These are phyloP conservation scores for Eucalyptus decipiens DNA, from an alignment of 345 rosid species.

Conservation along the genomic window DNA sequence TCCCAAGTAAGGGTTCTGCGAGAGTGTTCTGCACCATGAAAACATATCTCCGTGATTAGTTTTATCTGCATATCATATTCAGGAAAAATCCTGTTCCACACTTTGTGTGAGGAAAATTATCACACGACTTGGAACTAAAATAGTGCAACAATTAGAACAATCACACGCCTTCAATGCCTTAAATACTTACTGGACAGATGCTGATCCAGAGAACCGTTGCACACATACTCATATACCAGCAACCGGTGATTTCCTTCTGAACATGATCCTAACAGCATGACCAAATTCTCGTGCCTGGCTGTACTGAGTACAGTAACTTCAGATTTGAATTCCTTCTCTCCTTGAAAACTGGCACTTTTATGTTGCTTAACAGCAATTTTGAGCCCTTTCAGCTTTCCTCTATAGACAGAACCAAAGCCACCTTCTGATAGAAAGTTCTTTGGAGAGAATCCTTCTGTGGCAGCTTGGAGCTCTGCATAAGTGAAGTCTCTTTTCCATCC, in stretches of 20 bases:
- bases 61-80: not conserved
- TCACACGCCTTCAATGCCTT: not conserved
- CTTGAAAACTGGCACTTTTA: conserved; percentile 38
- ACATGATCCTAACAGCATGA: conserved; percentile 50
- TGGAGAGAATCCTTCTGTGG: conserved; percentile 35
- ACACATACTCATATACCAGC: conserved; percentile 57
- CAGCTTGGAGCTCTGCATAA: conserved; percentile 37
- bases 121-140: not conserved
- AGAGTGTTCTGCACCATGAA: conserved; percentile 28
- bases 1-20: conserved; percentile 37
- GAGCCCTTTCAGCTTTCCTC: conserved; percentile 31
- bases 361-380: conserved; percentile 56
- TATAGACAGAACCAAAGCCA: conserved; percentile 52
- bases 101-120: not conserved
- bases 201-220: conserved; percentile 49
- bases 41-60: not conserved
- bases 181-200: conserved; percentile 41
- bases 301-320: conserved; percentile 49
- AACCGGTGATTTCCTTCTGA: conserved; percentile 41
- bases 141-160: not conserved
- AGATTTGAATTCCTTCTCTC: conserved; percentile 57
- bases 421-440: conserved; percentile 50
- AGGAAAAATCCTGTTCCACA: not conserved
- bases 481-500: conserved; percentile 44
- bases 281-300: conserved; percentile 52